These are phyloP conservation scores for Solanum hybrid DNA, from an alignment of 305 asterid genomes.

Conservation along the genomic window DNA sequence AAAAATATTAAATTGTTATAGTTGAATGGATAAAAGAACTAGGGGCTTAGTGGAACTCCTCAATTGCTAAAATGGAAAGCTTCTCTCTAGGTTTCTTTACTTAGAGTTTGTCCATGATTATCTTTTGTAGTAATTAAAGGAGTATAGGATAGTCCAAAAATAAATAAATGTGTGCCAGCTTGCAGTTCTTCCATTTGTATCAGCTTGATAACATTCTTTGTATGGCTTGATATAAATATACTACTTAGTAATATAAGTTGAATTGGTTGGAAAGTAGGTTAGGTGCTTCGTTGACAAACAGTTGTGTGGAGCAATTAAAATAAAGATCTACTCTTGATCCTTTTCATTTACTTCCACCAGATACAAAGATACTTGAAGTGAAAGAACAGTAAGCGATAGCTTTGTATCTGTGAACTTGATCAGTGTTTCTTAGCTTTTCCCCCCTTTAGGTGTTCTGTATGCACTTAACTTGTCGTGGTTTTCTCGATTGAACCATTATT, in stretches of 20 bases:
- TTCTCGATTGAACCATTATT: conserved; percentile 8
- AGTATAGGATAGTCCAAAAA: neutral
- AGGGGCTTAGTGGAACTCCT: neutral
- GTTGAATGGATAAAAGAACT: neutral
- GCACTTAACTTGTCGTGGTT: neutral
- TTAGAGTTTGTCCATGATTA: neutral
- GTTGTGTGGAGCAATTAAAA: neutral
- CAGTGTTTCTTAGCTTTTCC: neutral
- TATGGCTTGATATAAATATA: neutral
- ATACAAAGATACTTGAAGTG: neutral
- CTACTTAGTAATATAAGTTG: neutral
- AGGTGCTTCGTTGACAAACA: neutral
- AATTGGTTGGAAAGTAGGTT: neutral
- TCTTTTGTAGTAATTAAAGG: neutral
- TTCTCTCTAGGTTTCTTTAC: neutral
- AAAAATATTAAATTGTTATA: neutral
- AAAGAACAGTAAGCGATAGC: neutral
- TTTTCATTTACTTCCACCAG: neutral
- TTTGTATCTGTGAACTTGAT: neutral
- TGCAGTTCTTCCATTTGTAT: neutral
- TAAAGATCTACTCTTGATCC: neutral
- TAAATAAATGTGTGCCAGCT: neutral
- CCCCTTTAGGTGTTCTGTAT: neutral
- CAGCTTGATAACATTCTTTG: neutral
- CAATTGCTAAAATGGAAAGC: neutral